phyloP scores from a whole-genome alignment of 1,139 yeast genomes.

The Hansenula lynferdii region DNA sequence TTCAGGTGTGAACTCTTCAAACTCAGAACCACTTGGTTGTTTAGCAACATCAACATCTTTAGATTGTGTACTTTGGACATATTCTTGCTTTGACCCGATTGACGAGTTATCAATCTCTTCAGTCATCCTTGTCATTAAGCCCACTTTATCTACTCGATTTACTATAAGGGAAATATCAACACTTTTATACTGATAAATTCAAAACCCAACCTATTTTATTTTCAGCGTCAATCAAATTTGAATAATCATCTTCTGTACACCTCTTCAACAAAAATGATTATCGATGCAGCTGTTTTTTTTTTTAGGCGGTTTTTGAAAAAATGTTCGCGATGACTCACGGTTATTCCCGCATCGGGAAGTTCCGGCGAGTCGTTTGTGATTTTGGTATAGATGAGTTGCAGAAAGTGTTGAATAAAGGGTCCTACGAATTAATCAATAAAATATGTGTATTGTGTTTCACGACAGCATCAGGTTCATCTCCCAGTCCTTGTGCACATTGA shows the following conservation, averaged over 20 bases:
- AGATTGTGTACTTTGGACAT: neutral
- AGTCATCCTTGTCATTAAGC: neutral
- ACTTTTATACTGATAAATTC: too few species aligned
- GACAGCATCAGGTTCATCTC: slow-evolving; percentile 76
- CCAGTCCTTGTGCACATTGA: slow-evolving; percentile 76
- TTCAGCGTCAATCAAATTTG: too few species aligned
- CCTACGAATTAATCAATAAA: too few species aligned
- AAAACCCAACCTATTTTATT: too few species aligned
- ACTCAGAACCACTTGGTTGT: neutral
- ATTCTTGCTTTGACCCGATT: neutral
- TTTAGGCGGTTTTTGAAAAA: neutral
- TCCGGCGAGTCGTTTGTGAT: neutral
- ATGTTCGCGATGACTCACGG: neutral
- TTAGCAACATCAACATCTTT: slow-evolving; percentile 5
- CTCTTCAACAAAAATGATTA: too few species aligned
- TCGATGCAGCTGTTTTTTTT: too few species aligned
- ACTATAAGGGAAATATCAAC: too few species aligned
- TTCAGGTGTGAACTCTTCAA: slow-evolving; percentile 17
- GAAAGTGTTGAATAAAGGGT: too few species aligned
- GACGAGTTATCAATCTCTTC: neutral
- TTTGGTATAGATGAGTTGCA: too few species aligned
- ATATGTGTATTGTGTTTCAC: too few species aligned
- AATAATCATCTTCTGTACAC: neutral
- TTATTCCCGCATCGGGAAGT: neutral
- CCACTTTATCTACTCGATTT: too few species aligned